phyloP scores from a whole-genome alignment of 2,329 filamentous ascomycete genomes.

The Apiospora kogelbergensis region DNA sequence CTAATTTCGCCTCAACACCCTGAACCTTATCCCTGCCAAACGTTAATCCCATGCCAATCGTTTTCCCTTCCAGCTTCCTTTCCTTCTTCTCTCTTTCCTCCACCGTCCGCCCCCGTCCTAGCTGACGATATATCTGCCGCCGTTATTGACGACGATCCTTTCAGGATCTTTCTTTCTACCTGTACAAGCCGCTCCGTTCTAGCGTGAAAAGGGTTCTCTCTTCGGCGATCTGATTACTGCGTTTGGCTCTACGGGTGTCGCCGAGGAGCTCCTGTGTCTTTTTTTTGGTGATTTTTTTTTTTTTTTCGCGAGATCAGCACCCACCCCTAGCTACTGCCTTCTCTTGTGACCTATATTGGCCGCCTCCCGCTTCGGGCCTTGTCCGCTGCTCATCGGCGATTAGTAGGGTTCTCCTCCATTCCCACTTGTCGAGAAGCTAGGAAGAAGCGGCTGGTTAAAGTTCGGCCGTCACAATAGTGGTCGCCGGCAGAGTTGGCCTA shows the following conservation, averaged over 20 bases:
- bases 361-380: background rate
- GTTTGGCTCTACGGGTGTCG: constrained; percentile 9
- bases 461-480: background rate
- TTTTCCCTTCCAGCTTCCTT: background rate
- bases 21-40: constrained; percentile 1
- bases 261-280: background rate
- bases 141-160: background rate
- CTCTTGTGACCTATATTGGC: background rate
- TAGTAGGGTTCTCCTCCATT: background rate
- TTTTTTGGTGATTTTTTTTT: background rate
- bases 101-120: background rate
- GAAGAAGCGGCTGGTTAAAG: background rate
- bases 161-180: background rate
- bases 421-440: background rate
- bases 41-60: background rate
- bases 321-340: background rate
- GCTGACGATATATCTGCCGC: background rate
- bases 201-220: background rate
- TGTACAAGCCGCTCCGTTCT: background rate
- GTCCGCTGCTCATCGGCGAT: background rate
- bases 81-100: background rate
- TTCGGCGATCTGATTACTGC: background rate
- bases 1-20: constrained; percentile 7
- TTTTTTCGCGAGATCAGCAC: background rate
- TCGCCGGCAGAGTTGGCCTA: background rate